Conservation (phyloP, 768 basidiomycete genomes). For the Russula dissimulans region DNA sequence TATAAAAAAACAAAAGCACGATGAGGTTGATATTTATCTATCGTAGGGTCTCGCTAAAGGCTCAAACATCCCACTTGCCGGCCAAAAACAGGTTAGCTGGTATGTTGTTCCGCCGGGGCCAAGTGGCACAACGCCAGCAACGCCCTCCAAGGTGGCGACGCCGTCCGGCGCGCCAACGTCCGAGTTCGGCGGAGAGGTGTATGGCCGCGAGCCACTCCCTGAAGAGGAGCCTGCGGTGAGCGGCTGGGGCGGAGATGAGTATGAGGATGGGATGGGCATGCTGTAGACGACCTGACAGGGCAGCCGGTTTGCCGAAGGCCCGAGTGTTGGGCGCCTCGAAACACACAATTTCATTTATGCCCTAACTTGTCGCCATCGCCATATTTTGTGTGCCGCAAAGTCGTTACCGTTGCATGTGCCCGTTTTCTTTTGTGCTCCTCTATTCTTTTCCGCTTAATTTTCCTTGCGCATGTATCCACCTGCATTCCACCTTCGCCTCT, state of each 20-base stretch:
- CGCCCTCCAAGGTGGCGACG: constrained; percentile 23
- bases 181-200: constrained; percentile 43
- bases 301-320: no score
- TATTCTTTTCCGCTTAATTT: no score
- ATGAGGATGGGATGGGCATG: constrained; percentile 69
- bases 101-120: constrained; percentile 31
- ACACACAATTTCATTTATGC: constrained; percentile 11
- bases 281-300: constrained; percentile 21
- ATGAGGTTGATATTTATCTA: background rate
- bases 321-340: background rate
- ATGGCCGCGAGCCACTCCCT: constrained; percentile 16
- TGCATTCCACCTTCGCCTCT: background rate
- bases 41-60: constrained; percentile 66
- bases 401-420: background rate
- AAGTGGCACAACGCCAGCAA: constrained; percentile 20
- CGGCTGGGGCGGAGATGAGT: constrained; percentile 63
- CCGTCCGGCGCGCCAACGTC: constrained; percentile 21
- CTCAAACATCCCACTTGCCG: constrained; percentile 52
- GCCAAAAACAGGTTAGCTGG: constrained; percentile 62
- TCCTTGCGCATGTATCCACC: background rate
- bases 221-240: constrained; percentile 34
- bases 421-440: background rate
- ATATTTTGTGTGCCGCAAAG: background rate
- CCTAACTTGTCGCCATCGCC: constrained; percentile 1
- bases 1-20: no score